These are phyloP conservation scores for Fusarium pseudoanthophilum DNA, from an alignment of 2,329 filamentous ascomycete species.

Conservation along the genomic window DNA sequence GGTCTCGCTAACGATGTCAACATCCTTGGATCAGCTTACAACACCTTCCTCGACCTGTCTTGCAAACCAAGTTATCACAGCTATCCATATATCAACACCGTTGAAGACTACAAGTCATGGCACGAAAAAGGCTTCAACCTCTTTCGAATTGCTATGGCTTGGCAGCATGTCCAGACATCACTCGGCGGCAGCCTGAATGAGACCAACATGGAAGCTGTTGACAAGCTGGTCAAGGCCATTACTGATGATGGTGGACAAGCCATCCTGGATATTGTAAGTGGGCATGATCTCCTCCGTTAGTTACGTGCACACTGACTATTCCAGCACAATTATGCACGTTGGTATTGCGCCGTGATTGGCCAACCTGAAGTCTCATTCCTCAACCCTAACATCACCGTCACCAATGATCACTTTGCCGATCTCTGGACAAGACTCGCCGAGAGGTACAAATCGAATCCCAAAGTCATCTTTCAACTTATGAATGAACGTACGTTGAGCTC, in stretches of 20 bases:
- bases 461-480: background rate
- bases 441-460: background rate
- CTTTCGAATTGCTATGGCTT: background rate
- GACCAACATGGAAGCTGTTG: background rate
- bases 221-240: background rate
- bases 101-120: background rate
- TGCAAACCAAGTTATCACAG: background rate
- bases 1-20: conserved; percentile 3
- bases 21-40: conserved; percentile 1
- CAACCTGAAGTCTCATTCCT: background rate
- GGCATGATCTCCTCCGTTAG: fast-evolving
- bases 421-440: background rate
- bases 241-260: background rate
- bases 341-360: background rate
- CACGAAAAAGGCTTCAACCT: background rate
- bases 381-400: background rate
- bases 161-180: background rate
- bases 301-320: too few relatives aligned
- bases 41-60: background rate
- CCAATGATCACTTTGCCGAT: background rate
- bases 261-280: background rate
- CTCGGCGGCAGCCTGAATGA: background rate
- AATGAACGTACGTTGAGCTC: background rate
- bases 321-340: conserved; percentile 4
- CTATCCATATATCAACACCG: background rate